Conservation (phyloP, 2,329 filamentous ascomycete species). For the Capronia americana region DNA sequence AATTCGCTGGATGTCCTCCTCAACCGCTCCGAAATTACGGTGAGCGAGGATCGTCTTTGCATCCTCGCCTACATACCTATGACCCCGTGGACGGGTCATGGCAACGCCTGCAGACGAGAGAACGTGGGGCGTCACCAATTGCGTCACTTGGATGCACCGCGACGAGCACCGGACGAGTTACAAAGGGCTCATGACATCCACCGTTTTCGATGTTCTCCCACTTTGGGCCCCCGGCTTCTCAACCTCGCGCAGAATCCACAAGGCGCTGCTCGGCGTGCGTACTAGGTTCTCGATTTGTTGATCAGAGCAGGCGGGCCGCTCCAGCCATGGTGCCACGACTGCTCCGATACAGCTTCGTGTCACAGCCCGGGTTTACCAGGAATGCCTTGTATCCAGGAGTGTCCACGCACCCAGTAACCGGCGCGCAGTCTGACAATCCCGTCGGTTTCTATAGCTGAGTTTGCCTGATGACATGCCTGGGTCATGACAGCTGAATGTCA, state of each 20-base stretch:
- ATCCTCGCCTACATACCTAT: conserved; percentile 2
- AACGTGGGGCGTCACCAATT: neutral
- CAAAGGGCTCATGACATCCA: neutral
- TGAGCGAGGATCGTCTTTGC: conserved; percentile 6
- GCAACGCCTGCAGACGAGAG: neutral
- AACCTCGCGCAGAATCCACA: neutral
- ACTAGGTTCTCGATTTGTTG: neutral
- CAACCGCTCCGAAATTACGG: neutral
- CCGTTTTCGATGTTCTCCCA: neutral
- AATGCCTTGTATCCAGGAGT: neutral
- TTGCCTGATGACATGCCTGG: neutral
- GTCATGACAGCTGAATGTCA: neutral
- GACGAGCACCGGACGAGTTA: too few species aligned
- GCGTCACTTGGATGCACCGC: neutral
- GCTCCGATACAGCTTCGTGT: neutral
- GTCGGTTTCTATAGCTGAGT: neutral
- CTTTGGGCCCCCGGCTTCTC: neutral
- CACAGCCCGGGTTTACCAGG: neutral
- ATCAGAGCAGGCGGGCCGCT: neutral
- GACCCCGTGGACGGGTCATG: neutral
- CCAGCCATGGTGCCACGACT: neutral
- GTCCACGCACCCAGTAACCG: neutral
- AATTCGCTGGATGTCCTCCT: neutral
- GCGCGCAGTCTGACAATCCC: neutral
- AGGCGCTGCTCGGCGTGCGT: neutral